A percentile compares a stretch with the other conserved stretches of the same genome.
Evolutionary conservation across 1,284 basidiomycete species (phyloP).

Genomic region (Trametes polyzona): DNA sequence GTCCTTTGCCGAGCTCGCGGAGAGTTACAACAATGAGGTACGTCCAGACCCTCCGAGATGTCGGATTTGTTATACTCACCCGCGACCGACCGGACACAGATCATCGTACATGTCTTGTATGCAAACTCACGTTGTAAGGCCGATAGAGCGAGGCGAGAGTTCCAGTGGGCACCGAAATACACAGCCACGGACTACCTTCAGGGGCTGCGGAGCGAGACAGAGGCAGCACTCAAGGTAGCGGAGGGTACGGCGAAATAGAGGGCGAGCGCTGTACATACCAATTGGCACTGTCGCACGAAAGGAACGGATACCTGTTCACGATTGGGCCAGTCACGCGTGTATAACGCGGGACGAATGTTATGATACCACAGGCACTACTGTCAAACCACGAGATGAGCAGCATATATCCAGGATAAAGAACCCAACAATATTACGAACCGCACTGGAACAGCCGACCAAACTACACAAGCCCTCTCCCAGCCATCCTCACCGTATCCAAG

Average conservation of each 20-base stretch:
- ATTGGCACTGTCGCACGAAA: neutral
- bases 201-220: conserved; percentile 7
- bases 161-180: conserved; percentile 44
- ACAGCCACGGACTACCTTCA: conserved; percentile 20
- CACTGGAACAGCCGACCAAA: neutral
- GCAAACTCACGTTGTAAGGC: conserved; percentile 45
- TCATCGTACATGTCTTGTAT: conserved; percentile 38
- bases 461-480: conserved; percentile 72
- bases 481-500: conserved; percentile 74
- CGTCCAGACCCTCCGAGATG: neutral
- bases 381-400: too few relatives aligned
- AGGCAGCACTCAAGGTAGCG: neutral
- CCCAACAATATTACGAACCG: too few relatives aligned
- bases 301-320: neutral
- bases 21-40: conserved; percentile 24
- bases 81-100: neutral
- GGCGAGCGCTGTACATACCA: conserved; percentile 26
- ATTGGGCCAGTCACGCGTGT: neutral
- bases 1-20: conserved; percentile 32
- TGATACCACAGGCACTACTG: too few relatives aligned
- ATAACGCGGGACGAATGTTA: neutral
- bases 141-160: conserved; percentile 40
- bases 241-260: too few relatives aligned
- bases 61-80: neutral
- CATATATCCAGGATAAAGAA: neutral